These are phyloP conservation scores for Umbelopsis isabellina DNA, from an alignment of 192 early-diverging fungal genomes.

Conservation along the genomic window DNA sequence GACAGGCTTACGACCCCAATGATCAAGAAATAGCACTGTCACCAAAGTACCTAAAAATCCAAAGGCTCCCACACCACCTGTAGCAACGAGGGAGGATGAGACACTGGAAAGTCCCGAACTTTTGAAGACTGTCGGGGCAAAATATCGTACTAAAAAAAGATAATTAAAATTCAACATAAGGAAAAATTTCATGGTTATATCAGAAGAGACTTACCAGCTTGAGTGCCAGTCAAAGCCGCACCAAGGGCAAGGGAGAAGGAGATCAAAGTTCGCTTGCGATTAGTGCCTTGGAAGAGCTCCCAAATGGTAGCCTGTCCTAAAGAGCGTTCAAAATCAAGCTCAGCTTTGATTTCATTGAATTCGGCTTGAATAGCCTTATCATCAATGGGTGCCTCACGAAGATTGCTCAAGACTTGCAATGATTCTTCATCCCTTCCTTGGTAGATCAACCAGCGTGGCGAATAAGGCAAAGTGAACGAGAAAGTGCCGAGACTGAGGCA, in stretches of 20 bases:
- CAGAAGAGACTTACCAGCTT: not conserved
- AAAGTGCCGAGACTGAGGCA: conserved; percentile 64
- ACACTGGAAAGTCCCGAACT: conserved; percentile 30
- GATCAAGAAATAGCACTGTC: conserved; percentile 66
- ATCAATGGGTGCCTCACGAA: conserved; percentile 61
- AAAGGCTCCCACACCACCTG: conserved; percentile 34
- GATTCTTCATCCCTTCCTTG: conserved; percentile 73
- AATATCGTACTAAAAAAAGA: conserved; percentile 34
- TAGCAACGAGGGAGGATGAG: conserved; percentile 36
- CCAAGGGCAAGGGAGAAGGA: conserved; percentile 59
- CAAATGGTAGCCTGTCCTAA: conserved; percentile 61
- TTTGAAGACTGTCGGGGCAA: conserved; percentile 41
- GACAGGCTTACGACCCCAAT: conserved; percentile 78
- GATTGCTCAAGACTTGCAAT: conserved; percentile 60
- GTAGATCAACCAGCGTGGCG: conserved; percentile 85
- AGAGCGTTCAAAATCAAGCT: conserved; percentile 64
- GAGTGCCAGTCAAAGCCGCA: conserved; percentile 38
- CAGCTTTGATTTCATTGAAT: conserved; percentile 69
- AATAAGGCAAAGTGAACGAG: conserved; percentile 77
- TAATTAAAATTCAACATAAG: not conserved
- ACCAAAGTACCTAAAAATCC: conserved; percentile 32
- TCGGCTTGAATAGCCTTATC: conserved; percentile 61
- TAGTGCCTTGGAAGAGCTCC: conserved; percentile 60
- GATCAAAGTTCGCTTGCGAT: conserved; percentile 63
- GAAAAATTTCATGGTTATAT: not conserved